phyloP scores from a whole-genome alignment of 2,329 filamentous ascomycete species.

The Beauveria rudraprayagi region DNA sequence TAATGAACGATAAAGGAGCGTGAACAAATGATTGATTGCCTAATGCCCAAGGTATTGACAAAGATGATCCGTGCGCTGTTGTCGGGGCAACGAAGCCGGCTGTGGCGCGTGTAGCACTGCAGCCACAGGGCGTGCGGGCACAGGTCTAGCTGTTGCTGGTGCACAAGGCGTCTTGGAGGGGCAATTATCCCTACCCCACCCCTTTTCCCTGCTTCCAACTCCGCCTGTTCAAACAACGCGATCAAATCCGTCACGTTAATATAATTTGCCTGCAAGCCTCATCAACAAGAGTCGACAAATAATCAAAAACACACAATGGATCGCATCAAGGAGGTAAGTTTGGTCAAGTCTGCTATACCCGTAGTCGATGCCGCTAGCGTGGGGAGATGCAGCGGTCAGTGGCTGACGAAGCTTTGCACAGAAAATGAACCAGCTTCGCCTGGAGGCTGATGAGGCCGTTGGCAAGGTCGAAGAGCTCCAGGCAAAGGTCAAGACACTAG shows the following conservation, averaged over 20 bases:
- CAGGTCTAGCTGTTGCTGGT: not conserved
- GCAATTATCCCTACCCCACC: conserved; percentile 14
- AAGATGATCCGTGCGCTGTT: conserved; percentile 8
- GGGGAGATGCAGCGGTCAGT: conserved; percentile 10
- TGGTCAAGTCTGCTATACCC: not conserved
- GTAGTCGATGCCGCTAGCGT: not conserved
- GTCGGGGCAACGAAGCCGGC: conserved; percentile 6
- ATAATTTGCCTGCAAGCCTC: not conserved
- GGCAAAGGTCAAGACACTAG: conserved; percentile 75
- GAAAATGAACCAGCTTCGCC: conserved; percentile 93
- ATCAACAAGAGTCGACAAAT: conserved; percentile 13
- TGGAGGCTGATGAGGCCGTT: conserved; percentile 82
- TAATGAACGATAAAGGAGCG: not conserved
- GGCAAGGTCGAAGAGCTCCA: conserved; percentile 82
- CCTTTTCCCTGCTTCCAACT: conserved; percentile 13
- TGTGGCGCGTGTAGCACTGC: conserved; percentile 6
- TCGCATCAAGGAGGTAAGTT: conserved; percentile 80
- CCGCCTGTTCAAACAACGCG: conserved; percentile 11
- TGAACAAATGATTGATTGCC: not conserved
- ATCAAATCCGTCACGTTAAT: conserved; percentile 8
- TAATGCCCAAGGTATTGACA: not conserved
- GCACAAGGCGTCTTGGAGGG: conserved; percentile 10
- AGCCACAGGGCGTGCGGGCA: conserved; percentile 1
- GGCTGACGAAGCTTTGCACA: conserved; percentile 31
- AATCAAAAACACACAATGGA: conserved; percentile 53